phyloP scores from a whole-genome alignment of 169 alveolate species.

The Plasmodium reichenowi region DNA sequence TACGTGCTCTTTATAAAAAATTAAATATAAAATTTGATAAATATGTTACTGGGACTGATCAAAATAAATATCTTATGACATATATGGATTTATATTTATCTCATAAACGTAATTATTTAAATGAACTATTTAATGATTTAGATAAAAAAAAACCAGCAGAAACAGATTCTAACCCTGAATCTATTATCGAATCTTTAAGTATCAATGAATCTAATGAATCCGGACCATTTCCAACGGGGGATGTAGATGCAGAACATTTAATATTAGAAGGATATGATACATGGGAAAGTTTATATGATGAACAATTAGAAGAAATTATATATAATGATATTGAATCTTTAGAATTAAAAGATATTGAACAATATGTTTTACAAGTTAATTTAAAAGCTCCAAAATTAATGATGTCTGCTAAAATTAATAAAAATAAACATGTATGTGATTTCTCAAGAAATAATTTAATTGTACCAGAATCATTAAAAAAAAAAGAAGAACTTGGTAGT shows the following conservation, averaged over 20 bases:
- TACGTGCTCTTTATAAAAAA: conserved; percentile 27
- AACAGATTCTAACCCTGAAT: conserved; percentile 31
- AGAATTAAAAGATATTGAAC: background rate
- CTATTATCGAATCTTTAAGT: background rate
- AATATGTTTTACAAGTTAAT: conserved; percentile 22
- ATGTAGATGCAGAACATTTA: background rate
- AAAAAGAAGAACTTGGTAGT: background rate
- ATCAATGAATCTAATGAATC: background rate
- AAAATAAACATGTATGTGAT: conserved; percentile 28
- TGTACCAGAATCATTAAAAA: conserved; percentile 16
- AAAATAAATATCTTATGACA: conserved; percentile 10
- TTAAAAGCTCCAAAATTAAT: conserved; percentile 40
- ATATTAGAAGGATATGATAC: conserved; percentile 10
- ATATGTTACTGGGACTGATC: background rate
- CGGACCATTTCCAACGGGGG: background rate
- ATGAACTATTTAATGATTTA: conserved; percentile 3
- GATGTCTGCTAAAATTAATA: background rate
- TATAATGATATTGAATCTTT: conserved; percentile 19
- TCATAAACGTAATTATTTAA: background rate
- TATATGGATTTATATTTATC: conserved; percentile 1
- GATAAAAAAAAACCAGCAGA: conserved; percentile 6
- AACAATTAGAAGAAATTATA: conserved; percentile 12
- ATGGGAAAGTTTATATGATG: conserved; percentile 7
- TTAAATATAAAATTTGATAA: conserved; percentile 5
- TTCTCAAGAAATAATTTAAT: conserved; percentile 26